Evolutionary conservation across 306 rosid genomes (phyloP).

Genomic region (Vigna trinervia): DNA sequence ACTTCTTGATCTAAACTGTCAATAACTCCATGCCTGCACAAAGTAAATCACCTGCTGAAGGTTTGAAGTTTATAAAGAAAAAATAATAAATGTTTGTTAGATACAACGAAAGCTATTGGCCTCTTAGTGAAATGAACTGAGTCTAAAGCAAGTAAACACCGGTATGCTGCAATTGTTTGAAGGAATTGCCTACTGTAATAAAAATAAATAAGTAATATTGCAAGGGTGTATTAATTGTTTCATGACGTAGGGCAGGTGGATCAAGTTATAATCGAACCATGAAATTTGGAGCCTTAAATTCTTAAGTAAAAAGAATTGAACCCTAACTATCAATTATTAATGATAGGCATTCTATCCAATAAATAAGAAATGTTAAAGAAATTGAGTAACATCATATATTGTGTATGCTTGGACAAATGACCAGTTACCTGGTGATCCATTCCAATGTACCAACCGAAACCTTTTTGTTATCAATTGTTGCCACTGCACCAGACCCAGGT

Average conservation of each 20-base stretch:
- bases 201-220: neutral
- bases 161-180: constrained; percentile 4
- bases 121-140: constrained; percentile 18
- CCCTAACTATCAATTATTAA: too few species aligned
- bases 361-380: constrained; percentile 33
- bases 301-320: too few species aligned
- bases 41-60: constrained; percentile 25
- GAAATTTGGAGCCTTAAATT: too few species aligned
- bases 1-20: constrained; percentile 57
- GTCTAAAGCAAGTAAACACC: constrained; percentile 33
- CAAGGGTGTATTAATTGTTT: too few species aligned
- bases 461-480: constrained; percentile 66
- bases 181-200: neutral
- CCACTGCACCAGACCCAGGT: constrained; percentile 99
- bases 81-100: neutral
- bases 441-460: constrained; percentile 92
- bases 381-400: constrained; percentile 20
- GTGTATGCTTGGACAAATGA: constrained; percentile 14
- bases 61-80: constrained; percentile 23
- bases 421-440: constrained; percentile 80
- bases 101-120: constrained; percentile 18
- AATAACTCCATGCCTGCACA: constrained; percentile 75
- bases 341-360: too few species aligned
- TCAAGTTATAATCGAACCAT: too few species aligned
- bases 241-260: too few species aligned